Evolutionary conservation across 2,329 filamentous ascomycete genomes (phyloP).

Genomic region (Cordyceps cateniannulata): DNA sequence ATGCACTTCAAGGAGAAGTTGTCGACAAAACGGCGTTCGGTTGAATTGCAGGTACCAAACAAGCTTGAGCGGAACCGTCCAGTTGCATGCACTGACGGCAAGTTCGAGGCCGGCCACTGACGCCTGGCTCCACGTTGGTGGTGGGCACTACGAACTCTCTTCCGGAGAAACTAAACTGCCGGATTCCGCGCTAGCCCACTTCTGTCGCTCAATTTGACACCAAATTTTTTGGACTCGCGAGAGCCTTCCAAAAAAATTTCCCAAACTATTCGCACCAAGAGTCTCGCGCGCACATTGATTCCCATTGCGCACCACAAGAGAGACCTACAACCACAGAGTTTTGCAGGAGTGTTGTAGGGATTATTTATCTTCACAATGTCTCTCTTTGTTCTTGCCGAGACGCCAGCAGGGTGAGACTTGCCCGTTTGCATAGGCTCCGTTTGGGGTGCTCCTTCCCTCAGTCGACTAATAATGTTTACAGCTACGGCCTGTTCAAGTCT

Average conservation of each 20-base stretch:
- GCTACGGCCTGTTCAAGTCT: slow-evolving; percentile 97
- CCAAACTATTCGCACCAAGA: slow-evolving; percentile 22
- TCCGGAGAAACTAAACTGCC: slow-evolving; percentile 10
- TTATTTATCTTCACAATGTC: slow-evolving; percentile 54
- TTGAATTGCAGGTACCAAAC: slow-evolving; percentile 12
- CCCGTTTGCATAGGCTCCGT: slow-evolving; percentile 6
- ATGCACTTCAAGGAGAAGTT: background rate
- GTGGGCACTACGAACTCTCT: background rate
- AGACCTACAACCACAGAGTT: slow-evolving; percentile 25
- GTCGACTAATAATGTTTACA: slow-evolving; percentile 36
- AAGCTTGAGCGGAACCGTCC: slow-evolving; percentile 6
- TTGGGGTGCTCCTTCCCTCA: background rate
- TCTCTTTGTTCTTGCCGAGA: slow-evolving; percentile 90
- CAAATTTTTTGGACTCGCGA: slow-evolving; percentile 26
- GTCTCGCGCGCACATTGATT: slow-evolving; percentile 30
- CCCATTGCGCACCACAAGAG: slow-evolving; percentile 32
- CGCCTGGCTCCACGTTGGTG: slow-evolving; percentile 10
- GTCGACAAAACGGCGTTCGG: slow-evolving; percentile 2
- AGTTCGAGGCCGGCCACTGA: slow-evolving; percentile 1
- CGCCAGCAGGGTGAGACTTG: slow-evolving; percentile 65
- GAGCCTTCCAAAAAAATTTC: slow-evolving; percentile 37
- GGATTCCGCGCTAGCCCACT: slow-evolving; percentile 11
- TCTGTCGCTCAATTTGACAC: slow-evolving; percentile 6
- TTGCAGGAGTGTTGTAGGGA: slow-evolving; percentile 26
- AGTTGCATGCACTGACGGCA: slow-evolving; percentile 8